Evolutionary conservation across 1,139 yeast genomes (phyloP), one percentile per base, ranked within the genome.

Genomic region (Yamadazyma jaroonii): DNA sequence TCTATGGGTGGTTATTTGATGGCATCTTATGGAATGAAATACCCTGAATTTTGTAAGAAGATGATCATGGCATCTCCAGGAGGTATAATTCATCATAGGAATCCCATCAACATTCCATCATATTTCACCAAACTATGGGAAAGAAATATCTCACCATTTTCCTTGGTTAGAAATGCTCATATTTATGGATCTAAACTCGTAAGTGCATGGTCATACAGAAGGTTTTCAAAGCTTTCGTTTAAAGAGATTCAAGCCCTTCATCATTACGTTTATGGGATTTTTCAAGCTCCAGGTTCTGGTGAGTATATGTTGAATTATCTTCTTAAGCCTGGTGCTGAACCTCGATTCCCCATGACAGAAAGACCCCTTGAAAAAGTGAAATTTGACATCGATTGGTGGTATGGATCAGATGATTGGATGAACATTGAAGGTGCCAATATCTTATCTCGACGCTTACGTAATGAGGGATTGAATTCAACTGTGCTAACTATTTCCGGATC

Each of bases 401-500:
- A 84, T 48, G 94, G 94, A 1, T 75, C 74, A 41, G 77, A 78
- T 35, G 92, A 84, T 56, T 84, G 92, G 92, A 84, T 84, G 87
- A 84, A 82, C 52, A 54, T 57, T 21, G 50, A 59, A 17, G 88
- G 87, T 2, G 88, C 86, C 0, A 49, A 65, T 33, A 45, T 58
- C 17, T 66, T 75, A 32, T 58, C 72, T 10, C 53, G 62, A 2
- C 61, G 63, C 9, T 54, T 77, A 23, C 15, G 15, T 11, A 17
- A 23, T 6, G 62, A 61, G 31, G 50, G 54, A 8, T 36, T 47
- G 3, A 44, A 54, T 12, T 72, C 80, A 44, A 64, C 59, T 28
- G 74, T 78, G 9, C 46, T 62, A 14, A 65, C 69, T 30, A 62
- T 83, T 17, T 70, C 71, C 7, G 66, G 77, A 44, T 65, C 83